Conservation (phyloP, 1,284 basidiomycete species). For the Psilocybe mexicana region DNA sequence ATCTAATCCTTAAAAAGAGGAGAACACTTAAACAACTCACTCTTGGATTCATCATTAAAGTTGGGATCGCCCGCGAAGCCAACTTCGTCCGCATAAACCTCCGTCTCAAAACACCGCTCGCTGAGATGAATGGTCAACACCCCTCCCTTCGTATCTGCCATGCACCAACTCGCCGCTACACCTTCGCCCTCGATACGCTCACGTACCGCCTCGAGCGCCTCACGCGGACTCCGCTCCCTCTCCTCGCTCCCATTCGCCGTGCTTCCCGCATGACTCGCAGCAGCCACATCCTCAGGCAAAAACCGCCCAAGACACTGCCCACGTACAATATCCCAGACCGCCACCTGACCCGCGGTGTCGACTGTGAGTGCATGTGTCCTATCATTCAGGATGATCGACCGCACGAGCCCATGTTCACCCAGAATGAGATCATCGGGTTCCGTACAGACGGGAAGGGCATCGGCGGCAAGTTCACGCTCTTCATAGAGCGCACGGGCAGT, state of each 20-base stretch:
- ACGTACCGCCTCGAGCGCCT: slow-evolving; percentile 85
- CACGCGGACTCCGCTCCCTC: slow-evolving; percentile 65
- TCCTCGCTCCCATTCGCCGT: slow-evolving; percentile 35
- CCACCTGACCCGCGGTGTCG: slow-evolving; percentile 84
- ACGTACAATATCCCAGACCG: slow-evolving; percentile 90
- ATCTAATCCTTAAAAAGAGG: neutral
- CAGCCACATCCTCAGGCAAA: slow-evolving; percentile 63
- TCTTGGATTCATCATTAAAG: slow-evolving; percentile 76
- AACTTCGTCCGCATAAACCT: slow-evolving; percentile 92
- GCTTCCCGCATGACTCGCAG: slow-evolving; percentile 43
- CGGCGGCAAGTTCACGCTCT: slow-evolving; percentile 79
- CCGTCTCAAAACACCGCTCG: slow-evolving; percentile 89
- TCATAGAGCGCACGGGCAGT: slow-evolving; percentile 64
- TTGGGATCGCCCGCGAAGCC: slow-evolving; percentile 59
- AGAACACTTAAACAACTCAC: slow-evolving; percentile 47
- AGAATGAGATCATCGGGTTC: slow-evolving; percentile 72
- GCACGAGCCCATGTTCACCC: slow-evolving; percentile 84
- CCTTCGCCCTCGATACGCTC: slow-evolving; percentile 93
- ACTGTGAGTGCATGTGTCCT: slow-evolving; percentile 90
- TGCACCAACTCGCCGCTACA: slow-evolving; percentile 83
- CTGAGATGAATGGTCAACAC: slow-evolving; percentile 87
- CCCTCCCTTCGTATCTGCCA: slow-evolving; percentile 88
- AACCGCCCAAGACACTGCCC: slow-evolving; percentile 80
- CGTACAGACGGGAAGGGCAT: slow-evolving; percentile 68
- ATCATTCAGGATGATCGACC: slow-evolving; percentile 86